Evolutionary conservation across 768 basidiomycete genomes (phyloP).

Genomic region (Phaeotremella fagi): DNA sequence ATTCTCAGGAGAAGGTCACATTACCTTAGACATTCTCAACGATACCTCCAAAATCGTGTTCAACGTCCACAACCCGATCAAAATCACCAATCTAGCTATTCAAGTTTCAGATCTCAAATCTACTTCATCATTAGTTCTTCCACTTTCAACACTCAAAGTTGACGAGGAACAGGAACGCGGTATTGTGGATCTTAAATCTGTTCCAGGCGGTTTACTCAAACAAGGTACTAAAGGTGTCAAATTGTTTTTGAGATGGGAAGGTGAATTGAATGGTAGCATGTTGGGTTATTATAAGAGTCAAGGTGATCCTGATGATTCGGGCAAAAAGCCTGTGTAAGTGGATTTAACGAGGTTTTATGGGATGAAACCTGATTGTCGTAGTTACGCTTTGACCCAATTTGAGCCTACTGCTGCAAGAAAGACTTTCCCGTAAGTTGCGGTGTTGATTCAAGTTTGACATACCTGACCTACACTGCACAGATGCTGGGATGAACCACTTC

Average conservation of each 20-base stretch:
- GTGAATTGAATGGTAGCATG: conserved; percentile 66
- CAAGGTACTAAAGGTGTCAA: conserved; percentile 52
- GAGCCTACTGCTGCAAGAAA: conserved; percentile 84
- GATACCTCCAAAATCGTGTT: conserved; percentile 52
- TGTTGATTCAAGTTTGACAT: conserved; percentile 48
- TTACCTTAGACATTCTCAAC: conserved; percentile 25
- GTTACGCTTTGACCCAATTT: conserved; percentile 76
- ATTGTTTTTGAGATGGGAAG: conserved; percentile 64
- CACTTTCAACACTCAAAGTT: conserved; percentile 50
- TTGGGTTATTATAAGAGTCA: conserved; percentile 53
- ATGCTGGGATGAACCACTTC: conserved; percentile 87
- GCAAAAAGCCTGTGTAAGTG: conserved; percentile 55
- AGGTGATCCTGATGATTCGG: conserved; percentile 54
- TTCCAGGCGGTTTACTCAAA: conserved; percentile 63
- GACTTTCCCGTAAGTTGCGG: conserved; percentile 44
- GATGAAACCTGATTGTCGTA: conserved; percentile 50
- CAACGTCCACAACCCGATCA: conserved; percentile 76
- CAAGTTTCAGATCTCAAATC: conserved; percentile 34
- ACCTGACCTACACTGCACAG: conserved; percentile 8
- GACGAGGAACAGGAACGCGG: conserved; percentile 65
- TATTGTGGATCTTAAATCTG: conserved; percentile 57
- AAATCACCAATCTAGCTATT: conserved; percentile 55
- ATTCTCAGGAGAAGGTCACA: conserved; percentile 60
- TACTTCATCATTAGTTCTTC: conserved; percentile 23
- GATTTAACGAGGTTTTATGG: neutral